Evolutionary conservation across 306 rosid species (phyloP).

Genomic region (Glycyrrhiza uralensis): DNA sequence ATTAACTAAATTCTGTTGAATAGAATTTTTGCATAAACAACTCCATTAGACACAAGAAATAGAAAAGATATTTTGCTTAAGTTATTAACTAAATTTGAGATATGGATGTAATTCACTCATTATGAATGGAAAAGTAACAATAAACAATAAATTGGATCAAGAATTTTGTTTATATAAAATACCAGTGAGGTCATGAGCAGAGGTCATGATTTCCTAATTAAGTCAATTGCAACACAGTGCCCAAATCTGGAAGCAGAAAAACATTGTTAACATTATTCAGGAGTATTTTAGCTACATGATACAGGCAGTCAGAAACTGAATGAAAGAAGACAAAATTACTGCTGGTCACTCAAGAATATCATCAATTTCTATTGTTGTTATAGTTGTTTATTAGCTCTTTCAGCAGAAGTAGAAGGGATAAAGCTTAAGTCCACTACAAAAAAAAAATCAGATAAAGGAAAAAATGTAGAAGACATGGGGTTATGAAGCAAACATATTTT

Average conservation of each 20-base stretch:
- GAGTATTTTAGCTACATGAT: neutral
- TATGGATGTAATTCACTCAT: neutral
- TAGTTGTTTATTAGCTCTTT: neutral
- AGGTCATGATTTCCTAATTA: slow-evolving; percentile 34
- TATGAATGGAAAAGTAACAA: neutral
- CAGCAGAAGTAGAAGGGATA: neutral
- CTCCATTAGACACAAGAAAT: neutral
- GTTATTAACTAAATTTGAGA: neutral
- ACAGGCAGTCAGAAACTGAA: neutral
- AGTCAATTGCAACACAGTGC: neutral
- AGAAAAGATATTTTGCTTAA: neutral
- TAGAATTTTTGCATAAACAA: neutral
- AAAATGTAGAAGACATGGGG: neutral
- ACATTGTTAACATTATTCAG: neutral
- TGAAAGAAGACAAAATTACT: neutral
- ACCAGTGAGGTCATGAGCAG: slow-evolving; percentile 37
- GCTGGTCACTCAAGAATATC: neutral
- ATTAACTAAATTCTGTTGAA: neutral
- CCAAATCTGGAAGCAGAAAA: slow-evolving; percentile 33
- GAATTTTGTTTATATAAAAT: neutral
- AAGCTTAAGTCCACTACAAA: neutral
- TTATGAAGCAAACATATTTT: neutral
- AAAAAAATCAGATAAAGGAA: neutral
- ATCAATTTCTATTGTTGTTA: neutral
- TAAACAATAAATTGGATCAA: neutral